phyloP scores from a whole-genome alignment of 768 basidiomycete genomes.

The Suillus occidentalis region DNA sequence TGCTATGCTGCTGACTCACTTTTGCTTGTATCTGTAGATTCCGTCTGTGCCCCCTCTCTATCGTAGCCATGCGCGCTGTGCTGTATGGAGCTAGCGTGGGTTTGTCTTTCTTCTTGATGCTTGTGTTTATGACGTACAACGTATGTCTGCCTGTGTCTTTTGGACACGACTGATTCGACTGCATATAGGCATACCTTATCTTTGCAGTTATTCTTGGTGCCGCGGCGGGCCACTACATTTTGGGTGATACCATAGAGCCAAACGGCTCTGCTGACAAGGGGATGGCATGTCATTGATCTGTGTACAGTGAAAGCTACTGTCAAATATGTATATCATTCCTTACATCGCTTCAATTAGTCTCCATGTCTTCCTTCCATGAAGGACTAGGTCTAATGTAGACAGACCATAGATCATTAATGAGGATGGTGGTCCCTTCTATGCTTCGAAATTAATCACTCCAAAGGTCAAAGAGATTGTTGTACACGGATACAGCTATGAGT shows the following conservation, averaged over 20 bases:
- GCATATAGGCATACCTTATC: constrained; percentile 78
- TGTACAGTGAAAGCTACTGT: not conserved
- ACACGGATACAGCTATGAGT: constrained; percentile 3
- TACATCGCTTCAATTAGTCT: not conserved
- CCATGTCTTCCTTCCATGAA: not conserved
- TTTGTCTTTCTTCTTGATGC: constrained; percentile 89
- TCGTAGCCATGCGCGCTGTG: constrained; percentile 58
- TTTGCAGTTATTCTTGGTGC: constrained; percentile 80
- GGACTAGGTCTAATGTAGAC: not conserved
- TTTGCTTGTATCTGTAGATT: constrained; percentile 35
- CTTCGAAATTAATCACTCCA: not conserved
- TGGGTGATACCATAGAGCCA: constrained; percentile 62
- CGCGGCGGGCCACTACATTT: constrained; percentile 79
- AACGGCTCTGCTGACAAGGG: constrained; percentile 55
- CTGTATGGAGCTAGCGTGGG: constrained; percentile 78
- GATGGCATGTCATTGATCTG: constrained; percentile 72
- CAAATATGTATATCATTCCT: not conserved
- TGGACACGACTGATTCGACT: not conserved
- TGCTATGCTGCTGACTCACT: not conserved
- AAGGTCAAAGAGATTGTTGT: not conserved
- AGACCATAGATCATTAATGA: not conserved
- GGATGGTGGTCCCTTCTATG: not conserved
- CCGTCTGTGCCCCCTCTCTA: constrained; percentile 47
- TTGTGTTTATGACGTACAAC: constrained; percentile 97
- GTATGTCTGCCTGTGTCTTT: constrained; percentile 42